A percentile compares a stretch with the other conserved stretches of the same genome.
phyloP scores from a whole-genome alignment of 75 land plant species.

The Ceratopteris richardii region DNA sequence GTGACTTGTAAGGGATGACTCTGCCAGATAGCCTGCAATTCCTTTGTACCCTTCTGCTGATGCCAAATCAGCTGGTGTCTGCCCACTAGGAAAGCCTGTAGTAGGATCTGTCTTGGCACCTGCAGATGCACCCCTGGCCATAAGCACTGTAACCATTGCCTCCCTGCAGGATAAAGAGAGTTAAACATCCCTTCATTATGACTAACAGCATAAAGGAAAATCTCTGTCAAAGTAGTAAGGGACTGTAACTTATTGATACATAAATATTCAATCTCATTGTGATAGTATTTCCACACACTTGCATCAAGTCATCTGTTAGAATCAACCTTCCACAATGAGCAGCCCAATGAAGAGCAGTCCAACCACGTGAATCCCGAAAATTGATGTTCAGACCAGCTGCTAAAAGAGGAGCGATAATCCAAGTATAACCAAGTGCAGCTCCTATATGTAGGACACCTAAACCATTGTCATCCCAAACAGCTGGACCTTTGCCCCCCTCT shows the following conservation, averaged over 20 bases:
- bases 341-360: slow-evolving; percentile 99
- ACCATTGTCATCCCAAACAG: slow-evolving; percentile 53
- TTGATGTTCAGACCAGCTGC: slow-evolving; percentile 71
- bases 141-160: slow-evolving; percentile 51
- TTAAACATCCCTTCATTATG: too few species aligned
- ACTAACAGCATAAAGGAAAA: too few species aligned
- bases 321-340: slow-evolving; percentile 85
- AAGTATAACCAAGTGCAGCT: slow-evolving; percentile 89
- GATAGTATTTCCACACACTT: too few species aligned
- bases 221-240: too few species aligned
- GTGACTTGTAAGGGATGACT: slow-evolving; percentile 47
- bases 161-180: slow-evolving; percentile 40
- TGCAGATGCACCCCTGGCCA: slow-evolving; percentile 57
- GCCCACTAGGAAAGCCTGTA: slow-evolving; percentile 51
- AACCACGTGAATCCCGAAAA: slow-evolving; percentile 81
- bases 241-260: too few species aligned
- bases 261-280: too few species aligned
- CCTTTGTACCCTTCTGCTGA: slow-evolving; percentile 69
- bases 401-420: slow-evolving; percentile 67
- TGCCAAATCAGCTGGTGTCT: slow-evolving; percentile 78
- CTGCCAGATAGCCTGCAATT: slow-evolving; percentile 82
- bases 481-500: slow-evolving; percentile 78
- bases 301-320: too few species aligned
- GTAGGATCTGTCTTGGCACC: slow-evolving; percentile 82
- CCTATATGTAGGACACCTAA: slow-evolving; percentile 82